phyloP scores from a whole-genome alignment of 2,329 filamentous ascomycete genomes.

The Geosmithia flava region DNA sequence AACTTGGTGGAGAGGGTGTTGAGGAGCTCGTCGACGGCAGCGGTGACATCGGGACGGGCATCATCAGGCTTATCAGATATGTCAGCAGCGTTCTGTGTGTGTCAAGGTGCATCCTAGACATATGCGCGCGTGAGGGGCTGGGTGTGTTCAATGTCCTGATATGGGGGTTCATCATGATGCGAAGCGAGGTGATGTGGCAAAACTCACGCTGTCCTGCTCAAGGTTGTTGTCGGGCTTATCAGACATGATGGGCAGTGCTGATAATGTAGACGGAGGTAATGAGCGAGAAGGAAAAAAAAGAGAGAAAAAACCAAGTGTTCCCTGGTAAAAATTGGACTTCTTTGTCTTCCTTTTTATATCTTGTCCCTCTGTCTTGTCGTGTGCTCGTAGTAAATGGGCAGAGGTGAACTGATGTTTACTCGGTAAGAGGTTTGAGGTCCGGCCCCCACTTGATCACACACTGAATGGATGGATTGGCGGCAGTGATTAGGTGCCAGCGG shows the following conservation, averaged over 20 bases:
- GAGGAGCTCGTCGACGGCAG: conserved; percentile 75
- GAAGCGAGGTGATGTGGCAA: background rate
- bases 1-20: conserved; percentile 81
- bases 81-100: background rate
- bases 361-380: no score
- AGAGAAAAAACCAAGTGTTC: no score
- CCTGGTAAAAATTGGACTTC: no score
- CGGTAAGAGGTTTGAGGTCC: no score
- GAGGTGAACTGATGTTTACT: no score
- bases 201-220: background rate
- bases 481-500: no score
- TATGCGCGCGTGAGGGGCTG: background rate
- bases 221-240: background rate
- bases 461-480: no score
- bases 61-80: conserved; percentile 22
- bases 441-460: no score
- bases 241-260: background rate
- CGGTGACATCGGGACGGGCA: conserved; percentile 52
- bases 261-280: background rate
- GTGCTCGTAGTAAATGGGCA: no score
- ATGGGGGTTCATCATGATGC: no score
- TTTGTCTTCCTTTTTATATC: no score
- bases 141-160: background rate
- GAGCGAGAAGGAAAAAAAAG: no score
- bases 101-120: background rate